A percentile compares a stretch with the other conserved stretches of the same genome.
These are phyloP conservation scores for Akebia trifoliata DNA, from an alignment of 164 flowering plant species.

Conservation along the genomic window DNA sequence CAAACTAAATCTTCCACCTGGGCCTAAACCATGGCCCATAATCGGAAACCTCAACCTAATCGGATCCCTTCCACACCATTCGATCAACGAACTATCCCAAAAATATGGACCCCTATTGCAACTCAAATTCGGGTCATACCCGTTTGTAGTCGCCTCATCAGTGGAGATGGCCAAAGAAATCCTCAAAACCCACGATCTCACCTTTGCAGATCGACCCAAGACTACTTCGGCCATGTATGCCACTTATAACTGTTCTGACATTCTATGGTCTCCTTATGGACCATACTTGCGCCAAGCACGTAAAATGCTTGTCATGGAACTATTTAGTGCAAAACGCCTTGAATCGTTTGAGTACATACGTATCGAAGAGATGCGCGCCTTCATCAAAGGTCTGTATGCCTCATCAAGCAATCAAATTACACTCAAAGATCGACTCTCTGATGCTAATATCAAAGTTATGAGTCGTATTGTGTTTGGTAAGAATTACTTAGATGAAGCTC, in stretches of 20 bases:
- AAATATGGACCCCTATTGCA: slow-evolving; percentile 34
- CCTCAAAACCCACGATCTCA: slow-evolving; percentile 28
- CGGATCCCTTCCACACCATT: slow-evolving; percentile 31
- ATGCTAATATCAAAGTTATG: slow-evolving; percentile 18
- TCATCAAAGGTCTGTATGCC: slow-evolving; percentile 10
- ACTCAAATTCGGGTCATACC: slow-evolving; percentile 25
- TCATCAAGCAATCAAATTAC: slow-evolving; percentile 10
- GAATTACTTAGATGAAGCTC: slow-evolving; percentile 19
- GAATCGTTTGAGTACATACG: slow-evolving; percentile 30
- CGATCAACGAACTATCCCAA: slow-evolving; percentile 24
- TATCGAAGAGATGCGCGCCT: slow-evolving; percentile 17
- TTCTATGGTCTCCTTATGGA: slow-evolving; percentile 29
- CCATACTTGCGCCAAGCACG: slow-evolving; percentile 34
- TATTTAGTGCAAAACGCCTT: slow-evolving; percentile 27
- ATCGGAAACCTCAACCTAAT: slow-evolving; percentile 33
- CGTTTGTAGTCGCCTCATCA: slow-evolving; percentile 30
- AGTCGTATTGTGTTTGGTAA: slow-evolving; percentile 33
- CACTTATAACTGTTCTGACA: slow-evolving; percentile 18
- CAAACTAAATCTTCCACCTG: slow-evolving; percentile 28
- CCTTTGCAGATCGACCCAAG: slow-evolving; percentile 29
- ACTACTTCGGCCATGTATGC: slow-evolving; percentile 24
- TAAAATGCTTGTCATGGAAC: slow-evolving; percentile 19
- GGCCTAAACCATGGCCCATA: slow-evolving; percentile 36
- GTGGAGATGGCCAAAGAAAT: slow-evolving; percentile 31
- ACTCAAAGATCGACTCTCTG: slow-evolving; percentile 20